Evolutionary conservation across 768 basidiomycete genomes (phyloP), one percentile per base, ranked within the genome.

Genomic region (Clitopilus passeckerianus): DNA sequence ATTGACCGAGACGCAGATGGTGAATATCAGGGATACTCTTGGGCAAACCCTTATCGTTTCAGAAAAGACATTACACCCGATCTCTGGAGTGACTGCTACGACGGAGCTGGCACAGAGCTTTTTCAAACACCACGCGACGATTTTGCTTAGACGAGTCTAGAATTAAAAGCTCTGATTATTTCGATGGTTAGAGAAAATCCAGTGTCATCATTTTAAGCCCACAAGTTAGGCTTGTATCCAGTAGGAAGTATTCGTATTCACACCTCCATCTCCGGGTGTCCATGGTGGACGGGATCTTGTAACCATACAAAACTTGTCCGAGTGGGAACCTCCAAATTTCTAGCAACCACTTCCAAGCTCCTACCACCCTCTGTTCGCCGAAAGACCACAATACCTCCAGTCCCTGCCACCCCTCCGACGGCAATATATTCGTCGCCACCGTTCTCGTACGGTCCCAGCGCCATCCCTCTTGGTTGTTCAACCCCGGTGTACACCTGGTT

Each of bases 381-480:
- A 64, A 81, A 80, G 43, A 87, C 71, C 54, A 79, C 80, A 27
- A 84, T 78, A 3, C 86, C 86, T 1, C 75, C 82, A 27, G 68
- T 73, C 15, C 84, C 85, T 6, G 77, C 77, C 53, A 72, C 66
- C 14, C 86, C 86, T 15, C 77, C 75, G 16, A 84, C 84, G 34
- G 84, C 74, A 27, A 86, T 68, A 63, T 77, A 85, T 61, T 74
- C 79, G 53, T 83, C 83, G 27, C 78, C 80, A 27, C 75, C 80
- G 5, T 77, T 76, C n/a, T 71, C 67, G 58, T 70, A 63, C 1
- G 79, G 76, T 5, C 83, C 81, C 57, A 88, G 74, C 70, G 80
- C 77, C 85, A 90, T 88, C 4, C 86, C 87, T 30, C 86, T 74
- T 34, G 89, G 78, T 67, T 87, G 83, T 63, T 84, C 74, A 56